Evolutionary conservation across 116 monocot genomes (phyloP), one percentile per base, ranked within the genome.

Genomic region (Posidonia oceanica): DNA sequence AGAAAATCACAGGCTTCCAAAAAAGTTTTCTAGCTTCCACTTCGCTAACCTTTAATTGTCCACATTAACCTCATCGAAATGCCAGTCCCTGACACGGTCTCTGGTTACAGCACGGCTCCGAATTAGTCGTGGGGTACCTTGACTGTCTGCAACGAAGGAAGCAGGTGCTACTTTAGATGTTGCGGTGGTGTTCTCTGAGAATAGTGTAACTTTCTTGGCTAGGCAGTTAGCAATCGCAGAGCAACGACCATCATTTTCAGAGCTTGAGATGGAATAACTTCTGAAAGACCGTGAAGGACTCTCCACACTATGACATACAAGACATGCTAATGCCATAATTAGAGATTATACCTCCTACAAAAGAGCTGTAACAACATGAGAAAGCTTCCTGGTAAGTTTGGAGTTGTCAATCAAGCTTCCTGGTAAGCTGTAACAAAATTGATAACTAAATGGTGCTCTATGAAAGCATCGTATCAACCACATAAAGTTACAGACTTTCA

Each of bases 61-160:
- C 39, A 44, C 57, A 41, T 14, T 16, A 36, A 44, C 10, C 36
- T 72, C 63, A 36, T 85, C 82, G 38, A 88, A 88, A 52, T 88
- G 82, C 88, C 88, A 88, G 73, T 85, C 80, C 68, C 80, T 68
- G 0, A 88, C 88, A 36, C 85, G 80, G 53, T 88, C 88, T 57
- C 88, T 80, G 3, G 67, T 73, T 6, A 88, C 82, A 3, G 85
- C 88, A 11, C 71, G 80, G 76, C 88, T 88, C 3, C 88, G 73
- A 4, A 88, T 65, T 17, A 88, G 82, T 14, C 88, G 82, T 8
- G 88, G 88, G 3, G 80, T 36, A 37, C 70, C 84, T 48, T 87
- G 74, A 18, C 52, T 39, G 23, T 73, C 60, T 20, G 73, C 17
- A 8, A 64, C 53, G 17, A 61, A 52, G 0, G 84, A 54, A 21